Evolutionary conservation across 371 early-diverging fungal species (phyloP).

Genomic region (Rhizopus sp.): DNA sequence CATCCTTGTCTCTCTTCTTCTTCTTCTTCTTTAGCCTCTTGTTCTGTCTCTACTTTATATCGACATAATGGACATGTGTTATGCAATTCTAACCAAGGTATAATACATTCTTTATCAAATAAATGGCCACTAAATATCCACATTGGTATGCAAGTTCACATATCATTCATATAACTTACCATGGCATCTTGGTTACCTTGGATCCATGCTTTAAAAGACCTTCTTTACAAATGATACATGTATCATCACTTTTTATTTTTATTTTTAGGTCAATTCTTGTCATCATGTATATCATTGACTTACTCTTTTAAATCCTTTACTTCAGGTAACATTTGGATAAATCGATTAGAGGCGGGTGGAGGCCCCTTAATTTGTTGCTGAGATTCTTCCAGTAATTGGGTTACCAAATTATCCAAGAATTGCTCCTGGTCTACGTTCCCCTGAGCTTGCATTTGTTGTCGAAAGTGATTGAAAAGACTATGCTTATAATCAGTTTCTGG

Average conservation of each 20-base stretch:
- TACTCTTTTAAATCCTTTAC: conserved; percentile 33
- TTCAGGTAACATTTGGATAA: conserved; percentile 35
- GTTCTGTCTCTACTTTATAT: conserved; percentile 52
- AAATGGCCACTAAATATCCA: conserved; percentile 46
- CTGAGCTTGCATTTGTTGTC: conserved; percentile 41
- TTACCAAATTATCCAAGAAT: conserved; percentile 50
- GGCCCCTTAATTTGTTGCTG: conserved; percentile 50
- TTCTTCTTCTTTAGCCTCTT: conserved; percentile 44
- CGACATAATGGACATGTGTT: conserved; percentile 68
- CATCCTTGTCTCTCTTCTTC: conserved; percentile 47
- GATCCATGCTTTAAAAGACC: conserved; percentile 26
- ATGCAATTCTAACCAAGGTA: conserved; percentile 60
- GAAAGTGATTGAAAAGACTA: conserved; percentile 41
- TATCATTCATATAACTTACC: conserved; percentile 28
- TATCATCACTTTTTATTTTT: conserved; percentile 37
- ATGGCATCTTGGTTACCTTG: conserved; percentile 51
- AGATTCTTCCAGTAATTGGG: conserved; percentile 52
- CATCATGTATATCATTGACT: neutral
- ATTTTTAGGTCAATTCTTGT: conserved; percentile 1
- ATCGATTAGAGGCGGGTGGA: conserved; percentile 53
- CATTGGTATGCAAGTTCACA: neutral
- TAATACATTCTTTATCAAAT: conserved; percentile 60
- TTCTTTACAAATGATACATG: conserved; percentile 56
- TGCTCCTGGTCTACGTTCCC: conserved; percentile 47
- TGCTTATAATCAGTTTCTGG: neutral